phyloP scores from a whole-genome alignment of 768 basidiomycete species.

The Suillus decipiens region DNA sequence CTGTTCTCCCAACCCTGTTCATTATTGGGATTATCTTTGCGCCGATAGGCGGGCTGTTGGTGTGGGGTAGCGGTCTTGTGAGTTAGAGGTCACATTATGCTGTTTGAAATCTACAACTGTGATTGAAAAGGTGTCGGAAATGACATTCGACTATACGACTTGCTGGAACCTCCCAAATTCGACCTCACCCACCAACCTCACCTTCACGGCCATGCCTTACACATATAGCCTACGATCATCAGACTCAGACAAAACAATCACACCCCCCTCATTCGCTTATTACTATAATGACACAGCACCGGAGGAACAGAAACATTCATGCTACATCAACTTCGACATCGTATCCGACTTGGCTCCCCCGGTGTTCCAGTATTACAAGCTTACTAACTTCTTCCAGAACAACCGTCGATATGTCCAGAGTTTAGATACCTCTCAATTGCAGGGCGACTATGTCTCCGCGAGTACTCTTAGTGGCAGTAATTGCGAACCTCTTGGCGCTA shows the following conservation, averaged over 20 bases:
- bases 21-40: constrained; percentile 94
- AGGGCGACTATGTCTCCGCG: constrained; percentile 60
- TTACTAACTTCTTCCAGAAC: constrained; percentile 97
- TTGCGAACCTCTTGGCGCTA: constrained; percentile 84
- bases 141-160: constrained; percentile 92
- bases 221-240: constrained; percentile 67
- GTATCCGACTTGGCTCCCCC: constrained; percentile 72
- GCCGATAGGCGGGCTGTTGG: constrained; percentile 91
- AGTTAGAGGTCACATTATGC: constrained; percentile 20
- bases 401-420: constrained; percentile 97
- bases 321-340: constrained; percentile 80
- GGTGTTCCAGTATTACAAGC: constrained; percentile 94
- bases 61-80: constrained; percentile 84
- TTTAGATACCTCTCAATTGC: constrained; percentile 80
- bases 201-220: constrained; percentile 59
- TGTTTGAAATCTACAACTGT: constrained; percentile 5
- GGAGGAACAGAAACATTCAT: constrained; percentile 54
- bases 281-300: constrained; percentile 49
- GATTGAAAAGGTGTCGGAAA: constrained; percentile 75
- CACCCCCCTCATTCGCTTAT: constrained; percentile 75
- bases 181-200: constrained; percentile 32
- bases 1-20: constrained; percentile 94
- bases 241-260: constrained; percentile 46
- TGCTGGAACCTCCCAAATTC: constrained; percentile 67
- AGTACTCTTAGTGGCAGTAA: constrained; percentile 63